Evolutionary conservation across 2,329 filamentous ascomycete species (phyloP).

Genomic region (Sporothrix mexicana): DNA sequence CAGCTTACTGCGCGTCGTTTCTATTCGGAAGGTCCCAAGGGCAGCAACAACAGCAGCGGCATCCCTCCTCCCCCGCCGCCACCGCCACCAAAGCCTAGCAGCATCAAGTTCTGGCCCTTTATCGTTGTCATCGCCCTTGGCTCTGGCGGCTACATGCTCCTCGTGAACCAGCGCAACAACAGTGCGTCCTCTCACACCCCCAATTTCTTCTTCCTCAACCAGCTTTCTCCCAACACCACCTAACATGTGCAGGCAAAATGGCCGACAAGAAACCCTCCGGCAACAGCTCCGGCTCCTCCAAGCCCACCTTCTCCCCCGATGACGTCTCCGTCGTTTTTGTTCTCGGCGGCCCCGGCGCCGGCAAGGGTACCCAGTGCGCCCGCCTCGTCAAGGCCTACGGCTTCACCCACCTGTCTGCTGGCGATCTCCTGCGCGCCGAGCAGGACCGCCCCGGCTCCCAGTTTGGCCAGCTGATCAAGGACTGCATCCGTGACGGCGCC

Average conservation of each 20-base stretch:
- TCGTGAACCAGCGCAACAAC: conserved; percentile 53
- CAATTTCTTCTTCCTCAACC: not conserved
- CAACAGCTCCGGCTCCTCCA: conserved; percentile 48
- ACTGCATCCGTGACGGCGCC: conserved; percentile 89
- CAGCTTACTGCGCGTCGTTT: conserved; percentile 23
- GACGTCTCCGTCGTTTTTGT: conserved; percentile 95
- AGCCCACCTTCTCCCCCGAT: conserved; percentile 73
- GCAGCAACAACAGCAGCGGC: not conserved
- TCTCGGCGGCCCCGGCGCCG: conserved; percentile 91
- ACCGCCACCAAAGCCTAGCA: conserved; percentile 35
- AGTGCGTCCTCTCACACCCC: conserved; percentile 12
- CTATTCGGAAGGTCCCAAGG: conserved; percentile 20
- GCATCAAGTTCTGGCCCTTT: conserved; percentile 65
- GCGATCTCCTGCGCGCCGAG: conserved; percentile 91
- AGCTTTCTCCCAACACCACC: not conserved
- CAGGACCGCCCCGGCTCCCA: conserved; percentile 84
- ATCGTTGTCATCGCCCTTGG: conserved; percentile 56
- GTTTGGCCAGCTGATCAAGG: conserved; percentile 90
- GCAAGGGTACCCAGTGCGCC: conserved; percentile 95
- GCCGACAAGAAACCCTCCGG: conserved; percentile 32
- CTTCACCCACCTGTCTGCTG: conserved; percentile 92
- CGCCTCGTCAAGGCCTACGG: conserved; percentile 85
- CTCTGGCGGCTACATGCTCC: conserved; percentile 55
- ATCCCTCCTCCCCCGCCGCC: conserved; percentile 34
- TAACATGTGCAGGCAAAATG: conserved; percentile 20